A percentile compares a stretch with the other conserved stretches of the same genome.
Evolutionary conservation across 371 early-diverging fungal genomes (phyloP).

Genomic region (Lichtheimia ramosa): DNA sequence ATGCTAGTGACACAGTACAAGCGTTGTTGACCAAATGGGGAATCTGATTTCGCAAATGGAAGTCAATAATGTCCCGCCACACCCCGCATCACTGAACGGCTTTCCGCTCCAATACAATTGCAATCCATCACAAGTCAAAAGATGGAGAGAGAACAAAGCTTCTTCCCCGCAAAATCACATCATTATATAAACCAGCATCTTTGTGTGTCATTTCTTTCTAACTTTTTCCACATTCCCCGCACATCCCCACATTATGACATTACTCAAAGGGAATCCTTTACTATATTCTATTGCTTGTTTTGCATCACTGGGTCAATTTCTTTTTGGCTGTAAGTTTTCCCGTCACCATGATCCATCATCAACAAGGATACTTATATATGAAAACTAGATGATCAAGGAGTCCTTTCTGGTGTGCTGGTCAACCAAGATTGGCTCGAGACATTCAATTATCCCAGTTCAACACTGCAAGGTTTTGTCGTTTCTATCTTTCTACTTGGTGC

Average conservation of each 20-base stretch:
- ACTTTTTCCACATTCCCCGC: background rate
- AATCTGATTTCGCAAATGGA: no score
- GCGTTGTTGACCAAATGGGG: no score
- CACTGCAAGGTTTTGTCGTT: conserved; percentile 38
- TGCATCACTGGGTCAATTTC: conserved; percentile 41
- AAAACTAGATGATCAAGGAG: conserved; percentile 34
- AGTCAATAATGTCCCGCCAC: no score
- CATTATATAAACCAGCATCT: no score
- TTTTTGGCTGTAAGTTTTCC: conserved; percentile 41
- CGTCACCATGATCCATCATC: no score
- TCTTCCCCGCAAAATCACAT: no score
- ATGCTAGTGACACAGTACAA: no score
- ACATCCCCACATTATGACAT: background rate
- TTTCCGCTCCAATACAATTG: background rate
- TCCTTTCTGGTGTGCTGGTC: conserved; percentile 39
- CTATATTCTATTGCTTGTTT: conserved; percentile 35
- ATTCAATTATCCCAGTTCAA: conserved; percentile 30
- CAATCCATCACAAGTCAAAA: no score
- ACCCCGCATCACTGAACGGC: no score
- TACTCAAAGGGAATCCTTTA: conserved; percentile 19
- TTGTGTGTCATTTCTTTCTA: background rate
- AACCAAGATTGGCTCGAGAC: conserved; percentile 31
- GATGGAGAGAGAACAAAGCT: no score
- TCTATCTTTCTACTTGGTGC: conserved; percentile 48
- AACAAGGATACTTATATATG: no score